A percentile compares a stretch with the other conserved stretches of the same genome.
Evolutionary conservation across 805 yeast genomes (phyloP).

Genomic region (Metschnikowia similis): DNA sequence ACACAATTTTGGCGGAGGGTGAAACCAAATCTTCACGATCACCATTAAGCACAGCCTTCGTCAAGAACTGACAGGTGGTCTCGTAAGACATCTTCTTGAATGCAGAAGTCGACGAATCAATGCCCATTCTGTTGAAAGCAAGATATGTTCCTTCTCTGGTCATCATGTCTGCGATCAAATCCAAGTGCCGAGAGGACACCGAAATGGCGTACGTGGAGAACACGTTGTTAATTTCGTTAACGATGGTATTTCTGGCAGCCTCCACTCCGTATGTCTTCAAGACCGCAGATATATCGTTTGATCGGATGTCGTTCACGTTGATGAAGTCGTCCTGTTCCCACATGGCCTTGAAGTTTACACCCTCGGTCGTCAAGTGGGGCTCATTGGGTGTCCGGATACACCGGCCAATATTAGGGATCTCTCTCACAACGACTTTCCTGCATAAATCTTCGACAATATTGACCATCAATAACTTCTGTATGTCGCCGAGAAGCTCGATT

Average conservation of each 20-base stretch:
- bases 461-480: conserved; percentile 94
- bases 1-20: conserved; percentile 89
- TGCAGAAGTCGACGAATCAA: conserved; percentile 91
- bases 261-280: conserved; percentile 94
- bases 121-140: conserved; percentile 98
- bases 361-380: conserved; percentile 79
- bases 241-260: conserved; percentile 97
- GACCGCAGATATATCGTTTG: conserved; percentile 91
- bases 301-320: conserved; percentile 81
- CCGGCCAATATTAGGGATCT: conserved; percentile 86
- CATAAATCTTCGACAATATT: conserved; percentile 92
- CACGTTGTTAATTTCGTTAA: conserved; percentile 90
- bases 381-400: conserved; percentile 75
- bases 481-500: conserved; percentile 74
- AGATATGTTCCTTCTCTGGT: conserved; percentile 96
- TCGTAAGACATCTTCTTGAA: conserved; percentile 99
- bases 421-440: conserved; percentile 86
- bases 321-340: conserved; percentile 96
- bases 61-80: conserved; percentile 95
- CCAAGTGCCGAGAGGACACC: conserved; percentile 91
- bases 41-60: conserved; percentile 91
- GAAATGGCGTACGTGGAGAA: conserved; percentile 94
- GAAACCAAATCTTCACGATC: conserved; percentile 83
- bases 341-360: conserved; percentile 96
- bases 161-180: conserved; percentile 97